Percentiles rank a stretch among this genome's conserved stretches.
phyloP scores from a whole-genome alignment of 441 rosid species.

The Bruguiera hainesii region DNA sequence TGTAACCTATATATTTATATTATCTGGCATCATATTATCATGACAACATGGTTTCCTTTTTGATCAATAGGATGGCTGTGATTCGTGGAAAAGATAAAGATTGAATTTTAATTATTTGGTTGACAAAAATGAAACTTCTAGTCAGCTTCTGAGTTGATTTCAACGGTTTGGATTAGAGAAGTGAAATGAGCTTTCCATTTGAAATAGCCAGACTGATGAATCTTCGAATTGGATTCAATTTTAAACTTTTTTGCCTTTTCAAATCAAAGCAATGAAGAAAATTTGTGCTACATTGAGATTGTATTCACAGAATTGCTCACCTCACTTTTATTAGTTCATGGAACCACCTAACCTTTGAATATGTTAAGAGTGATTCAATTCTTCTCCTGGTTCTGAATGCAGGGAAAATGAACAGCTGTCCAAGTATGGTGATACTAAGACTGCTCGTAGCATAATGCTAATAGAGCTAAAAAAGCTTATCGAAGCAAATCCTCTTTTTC shows the following conservation, averaged over 20 bases:
- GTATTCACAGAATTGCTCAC: slow-evolving; percentile 1
- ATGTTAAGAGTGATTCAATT: slow-evolving; percentile 1
- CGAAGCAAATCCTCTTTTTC: slow-evolving; percentile 85
- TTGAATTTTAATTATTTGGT: slow-evolving; percentile 5
- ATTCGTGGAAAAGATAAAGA: neutral
- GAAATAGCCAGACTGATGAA: neutral
- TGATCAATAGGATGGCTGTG: slow-evolving; percentile 2
- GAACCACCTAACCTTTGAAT: slow-evolving; percentile 4
- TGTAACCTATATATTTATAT: neutral
- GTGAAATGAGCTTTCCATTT: neutral
- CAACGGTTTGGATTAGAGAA: neutral
- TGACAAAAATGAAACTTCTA: neutral
- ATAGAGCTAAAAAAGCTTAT: slow-evolving; percentile 74
- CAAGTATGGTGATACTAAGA: slow-evolving; percentile 81
- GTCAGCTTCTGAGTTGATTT: neutral
- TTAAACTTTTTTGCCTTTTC: neutral
- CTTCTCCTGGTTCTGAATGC: slow-evolving; percentile 20
- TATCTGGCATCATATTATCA: slow-evolving; percentile 9
- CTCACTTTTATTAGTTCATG: slow-evolving; percentile 10
- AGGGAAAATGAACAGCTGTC: slow-evolving; percentile 95
- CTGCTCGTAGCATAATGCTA: slow-evolving; percentile 79
- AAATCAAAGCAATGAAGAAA: neutral
- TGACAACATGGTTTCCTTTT: slow-evolving; percentile 6
- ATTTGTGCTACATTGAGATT: neutral
- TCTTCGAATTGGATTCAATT: neutral